A percentile compares a stretch with the other conserved stretches of the same genome.
Conservation (phyloP, 169 alveolate genomes). For the Eimeria tenella region DNA sequence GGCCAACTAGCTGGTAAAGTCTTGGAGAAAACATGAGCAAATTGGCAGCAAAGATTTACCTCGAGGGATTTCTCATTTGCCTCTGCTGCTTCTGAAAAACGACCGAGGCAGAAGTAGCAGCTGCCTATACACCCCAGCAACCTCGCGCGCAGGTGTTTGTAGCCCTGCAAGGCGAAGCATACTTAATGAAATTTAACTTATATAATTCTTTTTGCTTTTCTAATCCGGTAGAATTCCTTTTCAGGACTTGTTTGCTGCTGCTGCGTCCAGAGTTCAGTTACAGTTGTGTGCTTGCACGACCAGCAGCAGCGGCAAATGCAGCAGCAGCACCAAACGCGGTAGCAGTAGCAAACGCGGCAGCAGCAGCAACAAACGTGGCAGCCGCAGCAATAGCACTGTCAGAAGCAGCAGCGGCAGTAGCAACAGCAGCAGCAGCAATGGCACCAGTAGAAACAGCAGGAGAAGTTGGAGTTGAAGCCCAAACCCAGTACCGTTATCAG, state of each 20-base stretch:
- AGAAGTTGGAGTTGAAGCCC: too few relatives aligned
- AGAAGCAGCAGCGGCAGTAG: not conserved
- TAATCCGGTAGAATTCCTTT: too few relatives aligned
- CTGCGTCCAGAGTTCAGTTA: too few relatives aligned
- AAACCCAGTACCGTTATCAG: too few relatives aligned
- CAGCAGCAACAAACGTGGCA: not conserved
- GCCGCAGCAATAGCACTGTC: too few relatives aligned
- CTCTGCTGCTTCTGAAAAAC: conserved; percentile 62
- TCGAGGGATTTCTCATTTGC: conserved; percentile 62
- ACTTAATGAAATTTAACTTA: too few relatives aligned
- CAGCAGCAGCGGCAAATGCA: not conserved
- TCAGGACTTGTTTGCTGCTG: too few relatives aligned
- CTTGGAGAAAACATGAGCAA: too few relatives aligned
- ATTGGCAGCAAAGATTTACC: not conserved
- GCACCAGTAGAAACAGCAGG: too few relatives aligned
- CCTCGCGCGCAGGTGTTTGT: conserved; percentile 63
- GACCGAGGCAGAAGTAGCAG: conserved; percentile 45
- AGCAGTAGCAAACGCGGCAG: not conserved
- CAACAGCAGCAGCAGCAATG: too few relatives aligned
- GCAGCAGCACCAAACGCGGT: not conserved
- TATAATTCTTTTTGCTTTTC: too few relatives aligned
- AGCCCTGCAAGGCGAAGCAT: conserved; percentile 6
- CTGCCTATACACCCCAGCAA: conserved; percentile 35
- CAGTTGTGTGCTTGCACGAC: not conserved
- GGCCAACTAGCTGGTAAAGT: too few relatives aligned